phyloP scores from a whole-genome alignment of 176 grass and related monocot species.

The Tillandsia fasciculata region DNA sequence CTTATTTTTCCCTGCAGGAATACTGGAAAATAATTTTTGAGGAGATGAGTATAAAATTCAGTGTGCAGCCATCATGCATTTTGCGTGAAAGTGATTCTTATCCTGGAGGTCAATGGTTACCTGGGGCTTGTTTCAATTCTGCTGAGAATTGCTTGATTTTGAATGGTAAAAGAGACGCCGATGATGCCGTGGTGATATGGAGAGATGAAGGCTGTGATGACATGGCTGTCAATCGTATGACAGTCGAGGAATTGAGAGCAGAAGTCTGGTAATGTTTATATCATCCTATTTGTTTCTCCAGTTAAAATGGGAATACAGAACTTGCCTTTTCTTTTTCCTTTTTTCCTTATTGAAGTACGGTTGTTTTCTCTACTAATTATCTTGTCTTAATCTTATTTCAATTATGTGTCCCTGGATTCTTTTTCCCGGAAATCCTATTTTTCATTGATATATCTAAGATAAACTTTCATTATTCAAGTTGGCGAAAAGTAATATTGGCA shows the following conservation, averaged over 20 bases:
- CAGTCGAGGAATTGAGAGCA: conserved; percentile 58
- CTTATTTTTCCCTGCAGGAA: conserved; percentile 22
- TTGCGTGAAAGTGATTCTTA: conserved; percentile 33
- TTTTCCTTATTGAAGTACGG: too few species aligned
- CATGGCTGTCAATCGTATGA: conserved; percentile 49
- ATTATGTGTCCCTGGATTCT: too few species aligned
- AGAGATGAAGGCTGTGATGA: conserved; percentile 72
- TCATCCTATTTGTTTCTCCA: not conserved
- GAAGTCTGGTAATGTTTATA: conserved; percentile 58
- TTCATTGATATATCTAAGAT: too few species aligned
- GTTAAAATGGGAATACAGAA: not conserved
- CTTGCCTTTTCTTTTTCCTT: too few species aligned
- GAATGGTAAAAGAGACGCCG: conserved; percentile 42
- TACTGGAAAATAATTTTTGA: conserved; percentile 89
- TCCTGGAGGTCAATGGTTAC: conserved; percentile 75
- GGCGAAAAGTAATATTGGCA: not conserved
- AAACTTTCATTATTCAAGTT: not conserved
- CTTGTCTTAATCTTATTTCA: too few species aligned
- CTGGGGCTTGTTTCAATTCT: conserved; percentile 53
- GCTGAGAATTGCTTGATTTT: conserved; percentile 54
- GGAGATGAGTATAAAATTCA: conserved; percentile 70
- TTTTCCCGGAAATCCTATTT: too few species aligned
- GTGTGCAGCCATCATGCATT: conserved; percentile 51
- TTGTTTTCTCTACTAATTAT: too few species aligned
- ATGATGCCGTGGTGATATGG: conserved; percentile 53